Evolutionary conservation across 805 yeast species (phyloP).

Genomic region (Pichia pseudocactophila): DNA sequence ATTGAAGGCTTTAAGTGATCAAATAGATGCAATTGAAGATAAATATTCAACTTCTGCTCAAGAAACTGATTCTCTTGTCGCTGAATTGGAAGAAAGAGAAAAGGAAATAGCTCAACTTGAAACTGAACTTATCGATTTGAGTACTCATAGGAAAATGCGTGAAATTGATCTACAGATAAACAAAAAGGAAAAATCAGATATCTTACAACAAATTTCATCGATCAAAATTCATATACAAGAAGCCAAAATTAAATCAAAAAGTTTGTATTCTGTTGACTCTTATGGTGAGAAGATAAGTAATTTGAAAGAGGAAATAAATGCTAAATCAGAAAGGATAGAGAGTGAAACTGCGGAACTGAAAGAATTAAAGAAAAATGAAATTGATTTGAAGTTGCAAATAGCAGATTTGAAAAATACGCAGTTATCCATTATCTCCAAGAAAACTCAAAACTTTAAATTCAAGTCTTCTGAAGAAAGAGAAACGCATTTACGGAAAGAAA

Average conservation of each 20-base stretch:
- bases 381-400: conserved; percentile 29
- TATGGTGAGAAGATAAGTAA: conserved; percentile 25
- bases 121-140: conserved; percentile 37
- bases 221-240: conserved; percentile 19
- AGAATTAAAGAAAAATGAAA: conserved; percentile 33
- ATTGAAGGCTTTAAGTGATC: conserved; percentile 47
- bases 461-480: conserved; percentile 50
- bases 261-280: conserved; percentile 11
- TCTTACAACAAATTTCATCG: conserved; percentile 36
- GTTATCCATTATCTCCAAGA: conserved; percentile 56
- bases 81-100: conserved; percentile 56
- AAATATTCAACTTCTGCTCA: conserved; percentile 43
- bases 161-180: conserved; percentile 50
- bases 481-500: conserved; percentile 51
- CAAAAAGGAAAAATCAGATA: conserved; percentile 40
- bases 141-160: conserved; percentile 40
- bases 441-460: conserved; percentile 60
- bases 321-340: conserved; percentile 34
- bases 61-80: conserved; percentile 45
- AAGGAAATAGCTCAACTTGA: conserved; percentile 36
- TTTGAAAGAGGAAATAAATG: conserved; percentile 31
- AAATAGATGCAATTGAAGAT: conserved; percentile 52
- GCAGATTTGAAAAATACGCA: conserved; percentile 41
- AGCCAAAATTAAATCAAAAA: conserved; percentile 34
- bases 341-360: conserved; percentile 37